Conservation (phyloP, 2,329 filamentous ascomycete species). For the Fusarium fracticaudum region DNA sequence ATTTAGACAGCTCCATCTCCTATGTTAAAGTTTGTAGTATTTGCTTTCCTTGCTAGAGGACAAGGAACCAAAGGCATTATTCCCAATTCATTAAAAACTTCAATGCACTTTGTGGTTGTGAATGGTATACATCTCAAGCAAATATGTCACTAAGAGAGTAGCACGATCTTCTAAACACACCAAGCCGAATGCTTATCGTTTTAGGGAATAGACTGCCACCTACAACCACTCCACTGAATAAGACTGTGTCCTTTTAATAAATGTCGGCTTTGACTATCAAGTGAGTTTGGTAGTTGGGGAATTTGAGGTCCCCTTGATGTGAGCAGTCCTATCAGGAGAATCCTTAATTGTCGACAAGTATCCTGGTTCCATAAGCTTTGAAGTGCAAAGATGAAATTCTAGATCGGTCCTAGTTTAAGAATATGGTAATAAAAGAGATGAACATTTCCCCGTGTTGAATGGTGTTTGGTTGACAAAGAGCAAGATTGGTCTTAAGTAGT, state of each 20-base stretch:
- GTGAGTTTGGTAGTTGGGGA: background rate
- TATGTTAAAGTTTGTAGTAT: constrained; percentile 10
- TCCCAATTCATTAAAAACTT: background rate
- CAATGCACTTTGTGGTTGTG: background rate
- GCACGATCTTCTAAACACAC: background rate
- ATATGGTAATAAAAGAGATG: background rate
- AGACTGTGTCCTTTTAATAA: background rate
- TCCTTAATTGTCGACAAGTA: background rate
- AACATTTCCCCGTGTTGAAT: background rate
- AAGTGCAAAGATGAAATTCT: background rate
- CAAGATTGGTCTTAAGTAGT: background rate
- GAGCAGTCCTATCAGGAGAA: background rate
- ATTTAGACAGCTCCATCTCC: background rate
- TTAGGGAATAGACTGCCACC: background rate
- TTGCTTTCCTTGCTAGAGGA: background rate
- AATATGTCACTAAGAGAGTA: background rate
- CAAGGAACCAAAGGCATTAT: background rate
- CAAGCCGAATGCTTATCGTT: background rate
- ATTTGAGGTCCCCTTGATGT: background rate
- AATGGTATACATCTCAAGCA: background rate
- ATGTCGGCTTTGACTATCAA: background rate
- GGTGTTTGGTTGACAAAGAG: background rate
- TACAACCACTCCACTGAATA: background rate
- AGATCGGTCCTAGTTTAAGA: background rate
- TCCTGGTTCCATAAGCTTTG: background rate